Base-by-base conservation (phyloP, 192 early-diverging fungal genomes). In the Kickxella alabastrina region DNA sequence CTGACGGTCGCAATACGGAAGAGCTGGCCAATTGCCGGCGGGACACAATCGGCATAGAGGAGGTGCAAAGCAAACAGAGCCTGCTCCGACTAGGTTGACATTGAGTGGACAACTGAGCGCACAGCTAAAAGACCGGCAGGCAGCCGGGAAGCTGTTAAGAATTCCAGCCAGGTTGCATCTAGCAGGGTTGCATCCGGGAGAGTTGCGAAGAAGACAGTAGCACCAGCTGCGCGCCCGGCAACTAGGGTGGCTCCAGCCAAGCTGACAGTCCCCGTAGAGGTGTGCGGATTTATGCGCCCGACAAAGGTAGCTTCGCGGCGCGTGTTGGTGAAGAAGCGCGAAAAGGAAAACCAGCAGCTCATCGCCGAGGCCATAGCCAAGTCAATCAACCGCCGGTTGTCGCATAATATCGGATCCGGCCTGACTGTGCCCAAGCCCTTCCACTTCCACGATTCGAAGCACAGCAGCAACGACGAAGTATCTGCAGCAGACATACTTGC, bases 371-470 rank as follows among this genome's bases (percentile, higher is more conserved):
- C 46, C 36, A 74, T 74, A 27, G 51, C 56, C 36, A 57, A 55
- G 43, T 50, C 71, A n/a, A 45, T 71, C 13, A 52, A 43, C 35
- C 57, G 55, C 34, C 49, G 36, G 3, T 32, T 54, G 15, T 49
- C 62, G n/a, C 49, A 51, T 13, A 43, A 49, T 24, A 37, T 21
- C 8, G 32, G 41, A n/a, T 14, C 44, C 15, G 15, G 15, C 3
- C 56, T 74, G 28, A 74, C 71, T 4, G 52, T 74, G 1, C 71
- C 71, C 21, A 58, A 48, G 43, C 71, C 71, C 17, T 74, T 74
- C 43, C 55, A 46, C 23, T 74, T 74, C 64, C 59, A 62, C 40
- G 57, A 51, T 8, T 15, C 48, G 23, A 43, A 50, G 24, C 2
- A 41, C 26, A 12, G 4, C 23, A 1, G 21, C 37, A 8, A 6